Base-by-base conservation (phyloP, 805 yeast species). In the Saccharomyces jurei region DNA sequence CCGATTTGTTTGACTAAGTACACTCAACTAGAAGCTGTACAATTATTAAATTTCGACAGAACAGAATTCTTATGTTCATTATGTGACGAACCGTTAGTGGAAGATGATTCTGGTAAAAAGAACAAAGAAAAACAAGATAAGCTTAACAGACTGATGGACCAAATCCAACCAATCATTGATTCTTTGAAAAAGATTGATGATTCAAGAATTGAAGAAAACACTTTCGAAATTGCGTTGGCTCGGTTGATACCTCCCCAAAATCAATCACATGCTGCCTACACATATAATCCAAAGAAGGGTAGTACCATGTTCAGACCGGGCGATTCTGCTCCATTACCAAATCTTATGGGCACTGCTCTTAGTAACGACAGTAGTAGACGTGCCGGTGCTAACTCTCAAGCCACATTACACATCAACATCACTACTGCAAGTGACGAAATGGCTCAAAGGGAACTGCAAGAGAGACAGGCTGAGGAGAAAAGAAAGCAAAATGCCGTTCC, bases 401-500 rank as follows among this genome's bases (percentile, higher is more conserved):
- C 97, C 13, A 86, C 96, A 1, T 79, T 94, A 62, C 91, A 89
- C 70, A 96, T 94, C 54, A 84, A 87, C 61, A 90, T 94, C 61
- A 79, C 86, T 52, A 84, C 96, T 4, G 94, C 92, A 17, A 87
- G 84, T 62, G 97, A 89, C 70, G 95, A 88, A 63, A 82, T 82
- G 57, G 77, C 79, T 60, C 83, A 79, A 66, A 79, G 82, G 61
- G 90, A 84, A 70, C 78, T 79, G 62, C 79, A 76, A 65, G 83
- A 83, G 61, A 75, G 81, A 65, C 86, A 87, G 68, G 71, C 83
- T 76, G 74, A 83, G 79, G 78, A 82, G 81, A 70, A 84, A 79
- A 69, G 91, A 69, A 85, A 87, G 66, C 97, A 92, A 70, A 94
- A 94, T 68, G 97, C 97, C 3, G 77, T 94, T 60, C 99, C 99